Base-by-base conservation (phyloP, 2,329 filamentous ascomycete genomes). In the Xylogone sp. region DNA sequence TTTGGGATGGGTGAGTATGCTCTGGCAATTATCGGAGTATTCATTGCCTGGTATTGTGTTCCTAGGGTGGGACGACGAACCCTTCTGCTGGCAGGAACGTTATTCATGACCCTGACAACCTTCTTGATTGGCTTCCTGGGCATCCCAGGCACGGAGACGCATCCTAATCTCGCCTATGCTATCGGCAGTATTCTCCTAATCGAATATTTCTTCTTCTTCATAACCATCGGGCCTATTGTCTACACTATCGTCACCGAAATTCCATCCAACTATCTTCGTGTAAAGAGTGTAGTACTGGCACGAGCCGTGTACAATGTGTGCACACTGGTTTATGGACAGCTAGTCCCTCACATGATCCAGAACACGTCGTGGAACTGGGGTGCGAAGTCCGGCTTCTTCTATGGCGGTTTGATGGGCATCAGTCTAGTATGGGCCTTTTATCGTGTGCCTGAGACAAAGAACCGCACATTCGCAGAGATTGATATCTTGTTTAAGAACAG, bases 331-430 rank as follows among this genome's bases (percentile, higher is more conserved):
- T 88, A 85, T 63, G 85, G 83, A 49, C 84, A 95, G 3, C 70
- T 96, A 42, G 93, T 89, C 0, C 91, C 91, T 0, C 94, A 94
- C 71, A 96, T 96, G 90, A 77, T 95, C 43, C 96, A 96, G 70
- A 90, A 90, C 0, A 78, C 76, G 1, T 87, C 84, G 0, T 96
- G 91, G 90, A 75, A 94, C 69, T 96, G 90, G 90, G 77, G 82
- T 56, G 93, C 92, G 70, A 92, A 80, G 62, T 81, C 89, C 1
- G 90, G 90, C 24, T 94, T 95, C 71, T 94, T 96, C 75, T 96
- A 89, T 90, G 78, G 78, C 73, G 88, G 81, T 0, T 82, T 88
- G 51, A 92, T 88, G 72, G 89, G 90, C 71, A 70, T 84, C 50
- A 93, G 88, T 72, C 83, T 92, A 62, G 71, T 94, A 16, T 96